phyloP scores from a whole-genome alignment of 306 rosid species.

The Glycyrrhiza uralensis region DNA sequence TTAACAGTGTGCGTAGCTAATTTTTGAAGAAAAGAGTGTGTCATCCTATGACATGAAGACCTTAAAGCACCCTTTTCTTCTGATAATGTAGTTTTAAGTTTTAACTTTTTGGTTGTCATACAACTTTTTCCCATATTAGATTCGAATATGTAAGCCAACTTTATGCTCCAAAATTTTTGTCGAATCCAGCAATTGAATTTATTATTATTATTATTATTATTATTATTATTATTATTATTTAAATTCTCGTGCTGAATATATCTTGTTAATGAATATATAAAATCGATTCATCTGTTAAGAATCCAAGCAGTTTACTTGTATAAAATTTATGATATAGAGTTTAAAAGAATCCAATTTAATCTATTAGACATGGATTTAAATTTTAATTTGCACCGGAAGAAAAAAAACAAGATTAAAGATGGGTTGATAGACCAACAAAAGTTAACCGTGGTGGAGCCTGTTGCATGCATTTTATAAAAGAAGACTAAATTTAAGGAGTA shows the following conservation, averaged over 20 bases:
- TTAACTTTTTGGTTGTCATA: constrained; percentile 6
- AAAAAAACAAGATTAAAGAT: not conserved
- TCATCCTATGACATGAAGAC: not conserved
- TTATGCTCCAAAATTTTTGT: not conserved
- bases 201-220: not conserved
- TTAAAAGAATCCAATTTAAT: not conserved
- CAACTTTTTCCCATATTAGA: not conserved
- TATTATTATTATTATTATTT: not conserved
- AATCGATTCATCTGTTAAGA: not conserved
- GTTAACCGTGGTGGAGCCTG: too few species aligned
- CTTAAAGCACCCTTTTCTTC: constrained; percentile 6
- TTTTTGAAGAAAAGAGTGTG: not conserved
- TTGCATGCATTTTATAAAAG: too few species aligned
- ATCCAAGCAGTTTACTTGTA: not conserved
- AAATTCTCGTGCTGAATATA: not conserved
- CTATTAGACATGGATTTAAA: not conserved
- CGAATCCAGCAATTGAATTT: not conserved
- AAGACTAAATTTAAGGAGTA: too few species aligned
- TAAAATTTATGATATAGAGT: not conserved
- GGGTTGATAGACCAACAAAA: not conserved
- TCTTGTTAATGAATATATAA: not conserved
- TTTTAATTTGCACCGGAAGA: too few species aligned
- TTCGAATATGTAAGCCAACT: not conserved
- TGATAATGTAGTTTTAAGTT: not conserved
- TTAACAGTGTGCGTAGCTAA: not conserved